Base-by-base conservation (phyloP, 2,329 filamentous ascomycete species). In the Fusarium caatingaense region DNA sequence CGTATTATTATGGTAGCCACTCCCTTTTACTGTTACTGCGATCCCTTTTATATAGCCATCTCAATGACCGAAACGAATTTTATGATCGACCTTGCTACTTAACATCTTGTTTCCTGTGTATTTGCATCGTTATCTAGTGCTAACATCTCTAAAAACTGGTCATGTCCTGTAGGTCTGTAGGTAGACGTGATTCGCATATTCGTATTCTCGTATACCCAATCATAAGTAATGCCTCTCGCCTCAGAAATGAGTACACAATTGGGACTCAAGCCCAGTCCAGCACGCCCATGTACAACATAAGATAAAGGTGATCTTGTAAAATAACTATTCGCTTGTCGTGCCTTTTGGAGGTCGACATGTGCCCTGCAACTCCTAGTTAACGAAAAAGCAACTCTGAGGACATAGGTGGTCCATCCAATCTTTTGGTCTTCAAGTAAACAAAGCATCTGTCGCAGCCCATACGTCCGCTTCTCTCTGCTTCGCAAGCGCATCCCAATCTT, bases 391-490 rank as follows among this genome's bases (percentile, higher is more conserved):
- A 27, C n/a, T 28, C 2, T 32, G 27, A 23, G 23, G 16, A 8
- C 44, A 37, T 41, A 20, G 16, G 18, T 18, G 9, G n/a, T 42
- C 32, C 9, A 66, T 41, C 20, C 11, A n/a, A 5, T 21, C 30
- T 18, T 18, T 16, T 18, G 23, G 12, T 45, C 10, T 55, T 61
- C 76, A 82, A 13, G 76, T 69, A 71, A 85, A 83, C 32, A 80
- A 69, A 41, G 76, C 80, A 72, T 85, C 83, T 40, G 83, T 73
- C 16, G 76, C 76, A 15, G 76, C 77, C 85, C 85, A 86, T 5
- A 82, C 62, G 41, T 82, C 80, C 10, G 48, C 73, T 59, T 80
- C 78, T 50, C 75, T 72, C 64, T 73, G 69, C 16, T 51, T 54
- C 16, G 66, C 66, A 54, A 68, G 59, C 18, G 40, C 66, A 47